Base-by-base conservation (phyloP, 2,329 filamentous ascomycete species). In the Verticillium nonalfalfae region DNA sequence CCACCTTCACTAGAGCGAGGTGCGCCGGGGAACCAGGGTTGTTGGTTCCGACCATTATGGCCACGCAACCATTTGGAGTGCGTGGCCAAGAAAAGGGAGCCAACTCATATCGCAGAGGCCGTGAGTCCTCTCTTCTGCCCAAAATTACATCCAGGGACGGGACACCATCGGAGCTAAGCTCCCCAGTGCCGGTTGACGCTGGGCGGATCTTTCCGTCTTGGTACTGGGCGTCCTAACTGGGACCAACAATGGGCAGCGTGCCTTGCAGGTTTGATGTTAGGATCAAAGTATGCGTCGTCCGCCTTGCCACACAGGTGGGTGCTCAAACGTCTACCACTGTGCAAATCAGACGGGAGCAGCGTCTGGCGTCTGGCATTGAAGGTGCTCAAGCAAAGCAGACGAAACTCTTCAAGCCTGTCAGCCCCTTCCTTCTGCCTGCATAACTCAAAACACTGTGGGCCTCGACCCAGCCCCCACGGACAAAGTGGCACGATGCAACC, bases 61-160 rank as follows among this genome's bases (percentile, higher is more conserved):
- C 69, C 73, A 45, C 71, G 65, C 64, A 87, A 78, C 81, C 81
- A 88, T 85, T 31, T 31, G 26, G 26, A 5, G 26, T 31, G 26
- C 26, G 26, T 31, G 26, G 26, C 26, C 3, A 4, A 4, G 26
- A 82, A 60, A 84, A 85, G 36, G 85, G 71, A 1, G 86, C 86
- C 87, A 89, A 89, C 0, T 86, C 85, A 69, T 89, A 85, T 1
- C 87, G 87, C 65, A 87, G 86, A 65, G 89, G 89, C 26, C 5
- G 26, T 31, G 26, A 31, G 26, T 31, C 26, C 26, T 1, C 79
- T 77, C 4, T 74, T 65, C 52, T 78, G 0, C 70, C 75, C 3
- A 77, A 76, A 61, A 84, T 72, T 62, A 75, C 71, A 0, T 83
- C 83, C 1, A 86, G 79, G 55, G 84, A 75, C 0, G 84, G 83